These are phyloP conservation scores for Peziza echinospora DNA, from an alignment of 495 filamentous ascomycete genomes.

Conservation along the genomic window DNA sequence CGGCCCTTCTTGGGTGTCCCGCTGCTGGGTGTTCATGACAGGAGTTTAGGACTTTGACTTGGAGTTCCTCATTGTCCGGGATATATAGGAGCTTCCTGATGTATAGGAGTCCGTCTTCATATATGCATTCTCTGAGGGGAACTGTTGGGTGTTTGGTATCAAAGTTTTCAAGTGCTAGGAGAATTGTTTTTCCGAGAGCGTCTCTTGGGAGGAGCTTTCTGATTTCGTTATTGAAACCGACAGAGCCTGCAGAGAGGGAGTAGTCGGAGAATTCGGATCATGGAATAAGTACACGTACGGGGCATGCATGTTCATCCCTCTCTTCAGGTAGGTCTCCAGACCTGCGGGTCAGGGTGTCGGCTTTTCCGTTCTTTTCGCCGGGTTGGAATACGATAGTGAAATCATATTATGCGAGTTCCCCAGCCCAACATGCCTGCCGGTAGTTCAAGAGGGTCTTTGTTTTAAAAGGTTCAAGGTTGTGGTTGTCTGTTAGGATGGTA, in stretches of 20 bases:
- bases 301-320: background rate
- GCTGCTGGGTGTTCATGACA: background rate
- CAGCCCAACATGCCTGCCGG: background rate
- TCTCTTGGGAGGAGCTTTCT: background rate
- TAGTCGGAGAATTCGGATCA: background rate
- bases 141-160: background rate
- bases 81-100: background rate
- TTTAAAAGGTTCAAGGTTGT: too few relatives aligned
- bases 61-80: background rate
- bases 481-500: too few relatives aligned
- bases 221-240: background rate
- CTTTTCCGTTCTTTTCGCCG: too few relatives aligned
- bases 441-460: too few relatives aligned
- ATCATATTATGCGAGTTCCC: too few relatives aligned
- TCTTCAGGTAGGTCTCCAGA: constrained; percentile 3
- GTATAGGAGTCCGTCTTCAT: background rate
- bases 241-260: background rate
- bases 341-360: too few relatives aligned
- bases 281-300: background rate
- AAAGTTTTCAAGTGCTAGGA: background rate
- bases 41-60: background rate
- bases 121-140: background rate
- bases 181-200: background rate
- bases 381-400: too few relatives aligned
- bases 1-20: background rate